Evolutionary conservation across 176 grass and related monocot genomes (phyloP), one percentile per base, ranked within the genome.

Genomic region (Avena atlantica): DNA sequence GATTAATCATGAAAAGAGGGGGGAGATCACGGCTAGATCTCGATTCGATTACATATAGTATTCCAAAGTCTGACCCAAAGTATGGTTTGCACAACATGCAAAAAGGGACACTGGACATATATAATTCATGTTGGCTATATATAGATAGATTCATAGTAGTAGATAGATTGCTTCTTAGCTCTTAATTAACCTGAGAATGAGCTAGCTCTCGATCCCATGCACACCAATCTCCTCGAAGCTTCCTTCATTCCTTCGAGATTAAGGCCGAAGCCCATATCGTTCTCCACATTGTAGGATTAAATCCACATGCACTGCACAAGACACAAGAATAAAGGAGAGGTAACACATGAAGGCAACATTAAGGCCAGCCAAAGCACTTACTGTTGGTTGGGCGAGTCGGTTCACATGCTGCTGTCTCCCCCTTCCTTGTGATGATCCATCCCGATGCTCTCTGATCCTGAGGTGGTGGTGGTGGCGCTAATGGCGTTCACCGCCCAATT

Each of bases 391-490:
- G 81, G 71, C 21, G 60, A 64, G 62, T 77, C 40, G 48, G 42
- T 51, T 87, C 91, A 93, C 88, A 93, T 93, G 88, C 88, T 90
- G 78, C 85, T 93, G 81, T 93, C 91, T 72, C 91, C 88, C 84
- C 77, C 91, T 85, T 93, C 91, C 69, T 89, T 90, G 84, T 90
- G 88, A 93, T 90, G 88, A 93, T 93, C 91, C 88, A 90, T 88
- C 82, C 77, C 89, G 21, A 85, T 88, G 86, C 89, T 88, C 70
- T 88, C 89, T 55, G 90, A 91, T 88, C 86, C 90, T 44, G 86
- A 91, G 76, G 62, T 87, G 47, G 81, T 63, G 80, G 83, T 92
- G 61, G 85, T 78, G 77, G 91, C 64, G 85, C 82, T 84, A 60
- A 85, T 87, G 70, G 82, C 70, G 68, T 88, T 87, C 85, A 90